A percentile compares a stretch with the other conserved stretches of the same genome.
phyloP scores from a whole-genome alignment of 2,329 filamentous ascomycete species.

The Metarhizium anisopliae region DNA sequence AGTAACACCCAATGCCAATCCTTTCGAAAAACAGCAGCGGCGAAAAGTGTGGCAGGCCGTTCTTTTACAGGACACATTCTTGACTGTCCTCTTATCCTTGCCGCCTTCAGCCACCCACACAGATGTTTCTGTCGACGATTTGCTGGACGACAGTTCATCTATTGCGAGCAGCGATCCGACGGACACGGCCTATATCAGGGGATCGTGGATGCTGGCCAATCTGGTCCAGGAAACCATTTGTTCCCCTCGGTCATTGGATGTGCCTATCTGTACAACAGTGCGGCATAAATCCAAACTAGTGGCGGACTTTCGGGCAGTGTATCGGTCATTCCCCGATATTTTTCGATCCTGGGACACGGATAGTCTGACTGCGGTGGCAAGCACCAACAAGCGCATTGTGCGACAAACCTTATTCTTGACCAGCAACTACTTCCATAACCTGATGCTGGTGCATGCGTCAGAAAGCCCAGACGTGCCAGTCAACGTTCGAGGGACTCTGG shows the following conservation, averaged over 20 bases:
- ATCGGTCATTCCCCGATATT: slow-evolving; percentile 61
- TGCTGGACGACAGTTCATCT: slow-evolving; percentile 52
- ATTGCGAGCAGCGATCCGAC: slow-evolving; percentile 53
- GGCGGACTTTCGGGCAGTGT: slow-evolving; percentile 60
- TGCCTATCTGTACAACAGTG: slow-evolving; percentile 60
- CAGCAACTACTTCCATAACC: slow-evolving; percentile 76
- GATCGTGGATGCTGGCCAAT: slow-evolving; percentile 72
- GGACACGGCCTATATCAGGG: slow-evolving; percentile 62
- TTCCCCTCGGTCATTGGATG: slow-evolving; percentile 62
- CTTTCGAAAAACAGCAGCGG: slow-evolving; percentile 68
- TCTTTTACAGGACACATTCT: slow-evolving; percentile 70
- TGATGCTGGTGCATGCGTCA: slow-evolving; percentile 69
- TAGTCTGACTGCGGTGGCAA: slow-evolving; percentile 47
- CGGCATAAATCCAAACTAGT: slow-evolving; percentile 63
- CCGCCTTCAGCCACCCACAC: slow-evolving; percentile 72
- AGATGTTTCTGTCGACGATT: slow-evolving; percentile 66
- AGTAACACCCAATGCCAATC: slow-evolving; percentile 55
- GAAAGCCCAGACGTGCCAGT: slow-evolving; percentile 55
- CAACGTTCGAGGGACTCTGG: slow-evolving; percentile 61
- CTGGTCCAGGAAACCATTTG: slow-evolving; percentile 70
- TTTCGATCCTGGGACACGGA: slow-evolving; percentile 61
- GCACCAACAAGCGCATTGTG: slow-evolving; percentile 55
- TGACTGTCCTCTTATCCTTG: slow-evolving; percentile 68
- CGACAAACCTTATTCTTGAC: slow-evolving; percentile 70
- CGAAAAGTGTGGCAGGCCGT: slow-evolving; percentile 78